A percentile compares a stretch with the other conserved stretches of the same genome.
phyloP scores from a whole-genome alignment of 2,329 filamentous ascomycete species.

The Colletotrichum brevisporum region DNA sequence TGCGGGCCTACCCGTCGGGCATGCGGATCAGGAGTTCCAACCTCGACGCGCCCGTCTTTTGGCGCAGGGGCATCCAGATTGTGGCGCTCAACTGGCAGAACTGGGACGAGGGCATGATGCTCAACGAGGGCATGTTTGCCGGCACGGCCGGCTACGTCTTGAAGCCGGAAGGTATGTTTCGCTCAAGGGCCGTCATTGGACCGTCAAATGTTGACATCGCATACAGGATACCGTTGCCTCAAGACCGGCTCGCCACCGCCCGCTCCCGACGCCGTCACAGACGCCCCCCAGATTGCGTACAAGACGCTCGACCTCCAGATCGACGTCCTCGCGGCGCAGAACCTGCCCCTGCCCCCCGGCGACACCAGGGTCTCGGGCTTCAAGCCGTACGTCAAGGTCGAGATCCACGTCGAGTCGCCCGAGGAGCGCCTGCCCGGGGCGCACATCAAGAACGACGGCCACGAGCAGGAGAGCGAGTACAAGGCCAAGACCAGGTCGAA shows the following conservation, averaged over 20 bases:
- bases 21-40: constrained; percentile 88
- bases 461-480: constrained; percentile 61
- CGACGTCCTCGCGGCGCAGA: constrained; percentile 82
- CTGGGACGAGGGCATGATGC: constrained; percentile 93
- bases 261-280: constrained; percentile 9
- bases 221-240: constrained; percentile 55
- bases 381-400: constrained; percentile 85
- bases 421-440: constrained; percentile 56
- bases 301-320: constrained; percentile 79
- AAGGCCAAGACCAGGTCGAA: constrained; percentile 72
- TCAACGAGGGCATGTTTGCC: constrained; percentile 93
- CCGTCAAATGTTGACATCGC: neutral
- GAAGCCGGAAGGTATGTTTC: constrained; percentile 76
- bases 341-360: constrained; percentile 74
- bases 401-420: constrained; percentile 84
- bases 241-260: constrained; percentile 44
- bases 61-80: constrained; percentile 90
- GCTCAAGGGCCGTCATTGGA: neutral
- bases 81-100: constrained; percentile 96
- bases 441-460: constrained; percentile 55
- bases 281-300: constrained; percentile 55
- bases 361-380: constrained; percentile 70
- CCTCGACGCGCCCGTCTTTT: constrained; percentile 86
- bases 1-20: constrained; percentile 91
- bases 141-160: constrained; percentile 88